Evolutionary conservation across 23 red algal genomes (phyloP).

Genomic region (Gracilaria gracilis): DNA sequence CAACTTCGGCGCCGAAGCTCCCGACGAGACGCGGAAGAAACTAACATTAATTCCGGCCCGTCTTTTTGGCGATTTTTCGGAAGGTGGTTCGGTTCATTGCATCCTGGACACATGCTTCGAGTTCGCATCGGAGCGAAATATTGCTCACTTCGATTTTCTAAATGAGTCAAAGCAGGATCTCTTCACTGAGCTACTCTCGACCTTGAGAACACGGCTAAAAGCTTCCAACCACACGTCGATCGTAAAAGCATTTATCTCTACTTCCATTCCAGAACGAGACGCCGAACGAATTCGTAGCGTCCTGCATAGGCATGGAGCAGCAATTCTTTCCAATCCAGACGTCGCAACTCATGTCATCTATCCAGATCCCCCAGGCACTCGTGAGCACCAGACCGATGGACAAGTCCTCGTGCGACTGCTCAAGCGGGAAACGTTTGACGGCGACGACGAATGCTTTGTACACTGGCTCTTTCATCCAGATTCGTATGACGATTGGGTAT

Average conservation of each 20-base stretch:
- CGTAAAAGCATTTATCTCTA: conserved; percentile 53
- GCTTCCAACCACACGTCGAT: background rate
- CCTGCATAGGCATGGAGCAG: conserved; percentile 71
- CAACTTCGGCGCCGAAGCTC: conserved; percentile 34
- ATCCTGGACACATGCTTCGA: conserved; percentile 51
- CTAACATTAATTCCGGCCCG: conserved; percentile 53
- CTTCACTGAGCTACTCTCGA: background rate
- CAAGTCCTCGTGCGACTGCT: conserved; percentile 76
- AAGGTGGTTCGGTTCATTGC: conserved; percentile 38
- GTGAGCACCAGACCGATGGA: conserved; percentile 72
- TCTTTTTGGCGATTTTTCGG: conserved; percentile 67
- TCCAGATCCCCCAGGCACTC: conserved; percentile 70
- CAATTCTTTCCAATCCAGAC: conserved; percentile 73
- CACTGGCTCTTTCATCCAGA: conserved; percentile 95
- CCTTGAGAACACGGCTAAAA: background rate
- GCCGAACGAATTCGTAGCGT: conserved; percentile 29
- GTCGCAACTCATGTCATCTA: conserved; percentile 92
- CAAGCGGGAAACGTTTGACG: conserved; percentile 26
- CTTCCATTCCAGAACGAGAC: conserved; percentile 27
- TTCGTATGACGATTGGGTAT: conserved; percentile 93
- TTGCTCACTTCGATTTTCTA: conserved; percentile 35
- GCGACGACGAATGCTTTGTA: conserved; percentile 21
- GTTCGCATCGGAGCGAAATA: conserved; percentile 27
- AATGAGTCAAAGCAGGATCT: conserved; percentile 9
- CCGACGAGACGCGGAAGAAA: conserved; percentile 1